Conservation (phyloP, 2,329 filamentous ascomycete species). For the Cephalotrichum gorgonifer region DNA sequence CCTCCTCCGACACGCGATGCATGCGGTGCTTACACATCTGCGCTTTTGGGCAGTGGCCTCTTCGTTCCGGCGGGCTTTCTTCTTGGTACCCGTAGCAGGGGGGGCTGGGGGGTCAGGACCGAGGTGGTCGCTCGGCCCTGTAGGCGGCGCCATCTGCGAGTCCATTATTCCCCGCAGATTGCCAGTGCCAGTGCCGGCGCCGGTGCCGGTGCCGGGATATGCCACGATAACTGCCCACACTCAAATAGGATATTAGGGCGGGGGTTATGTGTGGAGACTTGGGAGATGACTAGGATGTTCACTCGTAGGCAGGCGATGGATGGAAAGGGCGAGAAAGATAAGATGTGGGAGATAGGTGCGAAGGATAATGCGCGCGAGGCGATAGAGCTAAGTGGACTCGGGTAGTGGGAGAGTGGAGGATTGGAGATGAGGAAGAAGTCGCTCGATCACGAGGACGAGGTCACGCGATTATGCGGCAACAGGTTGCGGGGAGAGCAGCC, state of each 20-base stretch:
- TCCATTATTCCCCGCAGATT: neutral
- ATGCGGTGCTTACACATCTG: conserved; percentile 75
- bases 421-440: neutral
- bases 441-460: neutral
- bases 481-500: neutral
- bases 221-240: neutral
- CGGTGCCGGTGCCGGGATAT: neutral
- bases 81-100: conserved; percentile 1
- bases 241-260: neutral
- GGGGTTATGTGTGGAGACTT: neutral
- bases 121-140: neutral
- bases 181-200: neutral
- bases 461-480: neutral
- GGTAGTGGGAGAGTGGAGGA: too few relatives aligned
- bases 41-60: conserved; percentile 41
- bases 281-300: neutral
- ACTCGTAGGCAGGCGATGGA: neutral
- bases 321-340: too few relatives aligned
- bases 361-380: too few relatives aligned
- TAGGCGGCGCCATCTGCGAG: neutral
- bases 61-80: conserved; percentile 2
- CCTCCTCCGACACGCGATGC: conserved; percentile 66
- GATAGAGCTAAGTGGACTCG: too few relatives aligned
- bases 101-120: neutral
- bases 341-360: too few relatives aligned